Evolutionary conservation across 352 stramenopile genomes (phyloP).

Genomic region (Achlya hypogyna): DNA sequence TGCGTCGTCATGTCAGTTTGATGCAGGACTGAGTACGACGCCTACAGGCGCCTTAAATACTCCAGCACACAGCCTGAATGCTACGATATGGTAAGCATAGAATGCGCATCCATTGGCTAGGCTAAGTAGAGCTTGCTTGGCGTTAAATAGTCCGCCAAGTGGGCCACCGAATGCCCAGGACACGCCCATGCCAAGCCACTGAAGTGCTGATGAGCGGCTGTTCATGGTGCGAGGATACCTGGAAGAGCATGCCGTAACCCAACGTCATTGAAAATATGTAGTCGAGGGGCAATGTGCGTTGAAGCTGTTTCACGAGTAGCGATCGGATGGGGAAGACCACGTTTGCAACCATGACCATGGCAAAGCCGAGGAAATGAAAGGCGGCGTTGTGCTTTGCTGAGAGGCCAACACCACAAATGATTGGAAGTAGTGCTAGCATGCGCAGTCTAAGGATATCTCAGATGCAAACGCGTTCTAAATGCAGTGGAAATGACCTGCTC

Average conservation of each 20-base stretch:
- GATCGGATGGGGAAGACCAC: slow-evolving; percentile 4
- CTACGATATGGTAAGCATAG: slow-evolving; percentile 8
- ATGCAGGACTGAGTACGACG: slow-evolving; percentile 23
- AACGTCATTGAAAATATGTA: slow-evolving; percentile 9
- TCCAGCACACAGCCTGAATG: background rate
- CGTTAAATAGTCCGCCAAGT: background rate
- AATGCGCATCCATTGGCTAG: slow-evolving; percentile 7
- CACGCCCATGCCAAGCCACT: slow-evolving; percentile 7
- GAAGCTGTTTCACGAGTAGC: slow-evolving; percentile 9
- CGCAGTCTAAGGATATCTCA: background rate
- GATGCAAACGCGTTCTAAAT: background rate
- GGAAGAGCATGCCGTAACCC: slow-evolving; percentile 15
- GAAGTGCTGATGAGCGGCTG: background rate
- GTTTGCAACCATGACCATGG: slow-evolving; percentile 13
- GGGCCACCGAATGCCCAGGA: background rate
- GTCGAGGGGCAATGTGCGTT: background rate
- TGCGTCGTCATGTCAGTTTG: slow-evolving; percentile 23
- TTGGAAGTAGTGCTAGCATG: slow-evolving; percentile 5
- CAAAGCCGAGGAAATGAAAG: slow-evolving; percentile 1
- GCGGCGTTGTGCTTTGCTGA: slow-evolving; percentile 6
- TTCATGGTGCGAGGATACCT: background rate
- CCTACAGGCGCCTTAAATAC: slow-evolving; percentile 1
- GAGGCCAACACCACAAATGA: slow-evolving; percentile 12
- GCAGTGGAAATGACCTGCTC: slow-evolving; percentile 13
- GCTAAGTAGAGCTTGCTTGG: background rate